phyloP scores from a whole-genome alignment of 371 early-diverging fungal genomes.

The Mortierella sp. region DNA sequence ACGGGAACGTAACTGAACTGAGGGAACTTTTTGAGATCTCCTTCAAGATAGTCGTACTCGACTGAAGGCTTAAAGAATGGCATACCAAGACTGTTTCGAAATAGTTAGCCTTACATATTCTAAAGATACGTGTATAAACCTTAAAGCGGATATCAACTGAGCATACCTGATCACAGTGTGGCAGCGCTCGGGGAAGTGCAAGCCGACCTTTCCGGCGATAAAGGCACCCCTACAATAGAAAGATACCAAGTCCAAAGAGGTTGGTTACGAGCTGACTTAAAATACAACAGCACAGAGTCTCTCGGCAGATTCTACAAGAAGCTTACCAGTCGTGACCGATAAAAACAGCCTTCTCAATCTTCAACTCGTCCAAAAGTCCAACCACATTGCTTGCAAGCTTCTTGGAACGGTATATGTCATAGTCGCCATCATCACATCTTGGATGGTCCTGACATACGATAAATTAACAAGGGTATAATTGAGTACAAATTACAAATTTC shows the following conservation, averaged over 20 bases:
- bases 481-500: too few species aligned
- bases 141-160: too few species aligned
- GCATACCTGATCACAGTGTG: constrained; percentile 17
- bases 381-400: constrained; percentile 18
- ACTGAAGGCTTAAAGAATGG: constrained; percentile 2
- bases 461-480: too few species aligned
- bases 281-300: not conserved
- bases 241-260: not conserved
- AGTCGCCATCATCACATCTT: constrained; percentile 19
- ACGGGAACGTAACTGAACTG: constrained; percentile 2
- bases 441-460: constrained; percentile 17
- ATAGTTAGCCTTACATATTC: not conserved
- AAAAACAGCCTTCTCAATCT: constrained; percentile 26
- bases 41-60: not conserved
- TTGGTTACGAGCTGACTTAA: not conserved
- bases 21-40: not conserved
- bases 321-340: constrained; percentile 36
- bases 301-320: not conserved
- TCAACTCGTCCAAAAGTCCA: constrained; percentile 25
- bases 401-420: constrained; percentile 15
- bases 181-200: constrained; percentile 30
- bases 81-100: constrained; percentile 12
- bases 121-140: too few species aligned
- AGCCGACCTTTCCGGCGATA: constrained; percentile 13
- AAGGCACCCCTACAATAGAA: constrained; percentile 14